Percentiles rank a stretch among this genome's conserved stretches.
Conservation (phyloP, 331 rosid species). For the Telfairia occidentalis region DNA sequence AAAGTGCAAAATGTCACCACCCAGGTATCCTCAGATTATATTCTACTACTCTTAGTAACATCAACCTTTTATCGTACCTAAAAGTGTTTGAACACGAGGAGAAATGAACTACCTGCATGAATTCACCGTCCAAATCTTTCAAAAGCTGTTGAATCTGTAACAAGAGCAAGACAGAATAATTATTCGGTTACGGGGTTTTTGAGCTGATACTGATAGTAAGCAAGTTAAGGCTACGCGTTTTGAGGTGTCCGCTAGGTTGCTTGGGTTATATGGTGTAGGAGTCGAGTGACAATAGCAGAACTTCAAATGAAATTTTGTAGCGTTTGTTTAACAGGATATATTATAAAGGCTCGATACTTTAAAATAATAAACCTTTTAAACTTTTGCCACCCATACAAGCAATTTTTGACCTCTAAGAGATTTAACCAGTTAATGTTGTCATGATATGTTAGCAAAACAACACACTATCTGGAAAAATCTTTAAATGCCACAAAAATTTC, state of each 20-base stretch:
- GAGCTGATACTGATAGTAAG: background rate
- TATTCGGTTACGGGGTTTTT: background rate
- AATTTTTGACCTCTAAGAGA: background rate
- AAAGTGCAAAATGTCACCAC: too few relatives aligned
- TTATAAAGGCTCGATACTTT: background rate
- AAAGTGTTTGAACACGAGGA: slow-evolving; percentile 7
- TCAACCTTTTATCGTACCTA: background rate
- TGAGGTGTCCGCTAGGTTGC: background rate
- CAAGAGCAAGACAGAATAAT: slow-evolving; percentile 8
- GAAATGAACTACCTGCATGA: slow-evolving; percentile 49
- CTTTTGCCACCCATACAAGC: background rate
- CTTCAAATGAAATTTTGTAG: background rate
- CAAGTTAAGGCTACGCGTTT: background rate
- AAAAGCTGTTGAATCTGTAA: slow-evolving; percentile 68
- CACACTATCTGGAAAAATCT: background rate
- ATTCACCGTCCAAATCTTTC: slow-evolving; percentile 76
- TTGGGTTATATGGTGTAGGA: background rate
- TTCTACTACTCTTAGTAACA: background rate
- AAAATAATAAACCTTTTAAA: background rate
- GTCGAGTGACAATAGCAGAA: background rate
- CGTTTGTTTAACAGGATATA: background rate
- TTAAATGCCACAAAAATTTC: background rate
- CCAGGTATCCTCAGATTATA: too few relatives aligned
- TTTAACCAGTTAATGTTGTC: background rate
- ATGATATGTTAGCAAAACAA: background rate